Percentiles rank a stretch among this genome's conserved stretches.
Conservation (phyloP, 108 stramenopile species). For the Cyclotella choctawhatcheeana region DNA sequence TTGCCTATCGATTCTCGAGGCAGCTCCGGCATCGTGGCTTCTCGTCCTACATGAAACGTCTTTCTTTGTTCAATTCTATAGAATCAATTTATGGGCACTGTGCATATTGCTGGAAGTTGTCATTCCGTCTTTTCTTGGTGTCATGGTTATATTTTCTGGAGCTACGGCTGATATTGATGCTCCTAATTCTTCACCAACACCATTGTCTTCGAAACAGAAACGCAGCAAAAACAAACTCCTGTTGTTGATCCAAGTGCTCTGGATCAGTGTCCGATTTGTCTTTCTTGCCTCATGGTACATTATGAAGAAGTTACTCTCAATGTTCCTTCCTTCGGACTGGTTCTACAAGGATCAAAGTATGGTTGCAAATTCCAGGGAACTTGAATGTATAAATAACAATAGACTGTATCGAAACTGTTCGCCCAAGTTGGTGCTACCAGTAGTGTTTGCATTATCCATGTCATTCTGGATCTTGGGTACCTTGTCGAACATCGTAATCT, state of each 20-base stretch:
- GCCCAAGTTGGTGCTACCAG: neutral
- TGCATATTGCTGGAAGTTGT: constrained; percentile 25
- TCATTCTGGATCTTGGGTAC: constrained; percentile 29
- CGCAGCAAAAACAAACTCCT: neutral
- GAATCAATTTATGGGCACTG: constrained; percentile 32
- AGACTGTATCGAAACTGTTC: constrained; percentile 19
- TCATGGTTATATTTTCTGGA: neutral
- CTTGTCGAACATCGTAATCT: constrained; percentile 54
- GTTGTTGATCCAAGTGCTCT: constrained; percentile 3
- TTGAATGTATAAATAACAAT: neutral
- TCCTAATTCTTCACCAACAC: neutral
- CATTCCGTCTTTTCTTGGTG: constrained; percentile 10
- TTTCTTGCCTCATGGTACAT: constrained; percentile 21
- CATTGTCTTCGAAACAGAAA: constrained; percentile 1
- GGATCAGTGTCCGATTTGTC: constrained; percentile 18
- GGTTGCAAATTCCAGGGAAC: neutral
- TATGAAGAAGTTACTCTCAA: neutral
- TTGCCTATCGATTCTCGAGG: constrained; percentile 59
- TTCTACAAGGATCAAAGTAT: neutral
- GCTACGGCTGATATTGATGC: too few species aligned
- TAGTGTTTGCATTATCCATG: neutral
- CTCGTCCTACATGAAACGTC: constrained; percentile 23
- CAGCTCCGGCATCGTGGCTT: constrained; percentile 53
- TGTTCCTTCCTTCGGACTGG: constrained; percentile 10
- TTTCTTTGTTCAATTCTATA: constrained; percentile 24